Evolutionary conservation across 805 yeast genomes (phyloP), one percentile per base, ranked within the genome.

Genomic region (Metschnikowia chrysomelidarum): DNA sequence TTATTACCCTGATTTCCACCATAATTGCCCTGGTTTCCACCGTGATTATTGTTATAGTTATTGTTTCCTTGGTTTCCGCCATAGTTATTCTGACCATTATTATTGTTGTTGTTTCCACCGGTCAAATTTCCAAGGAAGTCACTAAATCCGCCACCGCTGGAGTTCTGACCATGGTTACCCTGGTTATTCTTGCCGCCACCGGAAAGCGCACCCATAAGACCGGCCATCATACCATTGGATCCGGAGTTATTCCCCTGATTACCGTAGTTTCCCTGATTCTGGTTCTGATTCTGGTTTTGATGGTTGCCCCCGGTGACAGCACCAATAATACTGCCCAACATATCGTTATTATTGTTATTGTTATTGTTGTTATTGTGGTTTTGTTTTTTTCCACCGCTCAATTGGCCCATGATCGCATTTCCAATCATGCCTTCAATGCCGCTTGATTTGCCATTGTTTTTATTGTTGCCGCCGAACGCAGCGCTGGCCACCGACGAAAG

Each of bases 191-290:
- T 30, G 10, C 33, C 23, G 20, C 44, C 34, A 13, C 34, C 24
- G n/a, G 40, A 22, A 15, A 36, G 37, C 4, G 41, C 44, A 24
- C 44, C 36, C 21, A 38, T 30, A 13, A 41, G 33, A 19, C 39
- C 32, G n/a, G 40, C 48, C 33, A 38, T 27, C 24, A 30, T 26
- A 4, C 40, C 49, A 4, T 40, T 38, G 4, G 32, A 16, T 16
- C 40, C 38, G 12, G 32, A 30, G 33, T 41, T 15, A 27, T 32
- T 33, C 10, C 23, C 30, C 10, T 43, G 18, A 17, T 34, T 27
- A 23, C 56, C 53, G 31, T 53, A 41, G 10, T 51, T 64, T 32
- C 70, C 73, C 7, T 71, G 62, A 37, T 56, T 58, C 53, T 75
- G 73, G 54, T 24, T 13, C 15, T 16, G 17, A 13, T 18, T 21